Evolutionary conservation across 805 yeast genomes (phyloP).

Genomic region (Saccharomycopsis guyanensis): DNA sequence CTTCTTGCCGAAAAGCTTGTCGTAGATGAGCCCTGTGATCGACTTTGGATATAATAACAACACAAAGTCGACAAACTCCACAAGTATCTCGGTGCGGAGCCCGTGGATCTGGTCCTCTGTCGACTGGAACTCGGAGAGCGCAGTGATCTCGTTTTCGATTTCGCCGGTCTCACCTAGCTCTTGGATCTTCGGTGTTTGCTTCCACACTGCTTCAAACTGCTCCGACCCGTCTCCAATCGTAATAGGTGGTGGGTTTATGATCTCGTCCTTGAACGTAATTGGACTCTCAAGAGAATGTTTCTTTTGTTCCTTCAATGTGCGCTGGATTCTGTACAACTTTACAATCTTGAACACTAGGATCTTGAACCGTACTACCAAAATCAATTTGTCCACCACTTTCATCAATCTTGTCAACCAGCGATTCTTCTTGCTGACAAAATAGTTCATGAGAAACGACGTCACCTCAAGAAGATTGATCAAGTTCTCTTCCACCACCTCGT

Average conservation of each 20-base stretch:
- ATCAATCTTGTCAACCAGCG: conserved; percentile 2
- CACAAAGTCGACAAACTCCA: conserved; percentile 17
- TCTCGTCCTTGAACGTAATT: neutral
- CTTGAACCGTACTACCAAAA: conserved; percentile 12
- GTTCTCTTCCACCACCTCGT: conserved; percentile 14
- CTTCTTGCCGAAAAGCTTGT: conserved; percentile 5
- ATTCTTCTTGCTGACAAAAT: conserved; percentile 6
- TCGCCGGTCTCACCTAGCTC: neutral
- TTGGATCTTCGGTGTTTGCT: neutral
- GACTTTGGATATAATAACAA: conserved; percentile 15
- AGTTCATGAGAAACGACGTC: conserved; percentile 11
- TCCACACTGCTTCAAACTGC: conserved; percentile 5
- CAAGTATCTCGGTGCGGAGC: conserved; percentile 13
- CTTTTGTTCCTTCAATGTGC: neutral
- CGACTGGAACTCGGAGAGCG: conserved; percentile 7
- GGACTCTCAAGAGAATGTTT: neutral
- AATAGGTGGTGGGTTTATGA: neutral
- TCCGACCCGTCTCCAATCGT: neutral
- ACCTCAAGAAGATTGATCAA: conserved; percentile 16
- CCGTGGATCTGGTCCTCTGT: conserved; percentile 15
- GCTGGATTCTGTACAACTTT: conserved; percentile 7
- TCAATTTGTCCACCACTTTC: conserved; percentile 8
- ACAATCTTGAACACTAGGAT: conserved; percentile 7
- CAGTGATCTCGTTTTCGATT: conserved; percentile 1
- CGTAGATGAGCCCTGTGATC: conserved; percentile 14